phyloP scores from a whole-genome alignment of 768 basidiomycete genomes.

The Suillus hirtellus region DNA sequence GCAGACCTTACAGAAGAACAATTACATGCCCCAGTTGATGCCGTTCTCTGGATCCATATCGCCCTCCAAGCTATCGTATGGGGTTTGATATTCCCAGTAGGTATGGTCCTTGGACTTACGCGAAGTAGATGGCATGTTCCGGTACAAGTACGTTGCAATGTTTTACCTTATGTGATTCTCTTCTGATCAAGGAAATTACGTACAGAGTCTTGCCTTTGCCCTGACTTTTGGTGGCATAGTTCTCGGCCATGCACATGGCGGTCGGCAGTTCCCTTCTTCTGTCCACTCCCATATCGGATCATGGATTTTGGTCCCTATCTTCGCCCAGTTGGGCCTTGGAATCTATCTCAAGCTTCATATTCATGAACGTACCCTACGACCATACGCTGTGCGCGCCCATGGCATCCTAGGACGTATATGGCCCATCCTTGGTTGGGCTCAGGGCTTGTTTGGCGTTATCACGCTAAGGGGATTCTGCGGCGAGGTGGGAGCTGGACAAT shows the following conservation, averaged over 20 bases:
- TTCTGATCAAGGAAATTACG: slow-evolving; percentile 5
- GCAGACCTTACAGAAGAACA: slow-evolving; percentile 60
- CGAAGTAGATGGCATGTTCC: slow-evolving; percentile 91
- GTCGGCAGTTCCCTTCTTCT: slow-evolving; percentile 72
- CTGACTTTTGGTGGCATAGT: slow-evolving; percentile 74
- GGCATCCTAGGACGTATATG: slow-evolving; percentile 82
- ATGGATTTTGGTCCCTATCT: slow-evolving; percentile 57
- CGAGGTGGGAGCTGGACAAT: slow-evolving; percentile 71
- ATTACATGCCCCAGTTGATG: slow-evolving; percentile 65
- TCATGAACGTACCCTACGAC: slow-evolving; percentile 71
- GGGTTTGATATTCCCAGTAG: slow-evolving; percentile 86
- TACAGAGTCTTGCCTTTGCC: slow-evolving; percentile 64
- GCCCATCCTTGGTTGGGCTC: slow-evolving; percentile 85
- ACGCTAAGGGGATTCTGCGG: slow-evolving; percentile 79
- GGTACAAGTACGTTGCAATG: slow-evolving; percentile 56
- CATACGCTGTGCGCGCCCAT: slow-evolving; percentile 68
- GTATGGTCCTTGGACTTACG: slow-evolving; percentile 75
- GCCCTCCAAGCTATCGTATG: slow-evolving; percentile 74
- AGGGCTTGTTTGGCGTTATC: slow-evolving; percentile 85
- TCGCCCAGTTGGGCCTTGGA: slow-evolving; percentile 68
- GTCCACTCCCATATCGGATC: slow-evolving; percentile 69
- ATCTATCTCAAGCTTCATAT: slow-evolving; percentile 93
- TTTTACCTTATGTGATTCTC: background rate
- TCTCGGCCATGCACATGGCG: slow-evolving; percentile 85
- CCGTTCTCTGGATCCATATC: slow-evolving; percentile 83